Conservation (phyloP, 305 asterid genomes). For the Ajuga reptans region DNA sequence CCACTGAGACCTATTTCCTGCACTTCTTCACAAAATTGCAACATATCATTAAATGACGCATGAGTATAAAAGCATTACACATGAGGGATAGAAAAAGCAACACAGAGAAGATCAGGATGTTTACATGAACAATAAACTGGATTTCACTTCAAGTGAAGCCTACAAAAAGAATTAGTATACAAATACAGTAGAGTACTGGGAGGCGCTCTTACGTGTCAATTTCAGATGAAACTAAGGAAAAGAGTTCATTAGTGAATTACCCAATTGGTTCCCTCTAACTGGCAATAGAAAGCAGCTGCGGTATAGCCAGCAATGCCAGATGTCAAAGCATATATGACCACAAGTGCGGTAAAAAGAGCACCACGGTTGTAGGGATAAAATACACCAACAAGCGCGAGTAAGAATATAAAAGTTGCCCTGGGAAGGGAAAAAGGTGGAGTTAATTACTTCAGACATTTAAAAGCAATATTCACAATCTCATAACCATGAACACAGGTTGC, state of each 20-base stretch:
- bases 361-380: slow-evolving; percentile 82
- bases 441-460: background rate
- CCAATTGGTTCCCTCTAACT: slow-evolving; percentile 69
- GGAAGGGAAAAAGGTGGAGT: background rate
- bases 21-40: background rate
- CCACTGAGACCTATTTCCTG: background rate
- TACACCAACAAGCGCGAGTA: slow-evolving; percentile 66
- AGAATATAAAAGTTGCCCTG: slow-evolving; percentile 53
- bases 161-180: background rate
- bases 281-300: slow-evolving; percentile 63
- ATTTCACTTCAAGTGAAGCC: background rate
- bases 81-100: background rate
- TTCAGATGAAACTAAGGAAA: slow-evolving; percentile 7
- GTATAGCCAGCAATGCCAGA: slow-evolving; percentile 67
- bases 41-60: too few species aligned
- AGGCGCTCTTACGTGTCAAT: background rate
- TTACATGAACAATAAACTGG: background rate
- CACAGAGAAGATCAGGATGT: background rate
- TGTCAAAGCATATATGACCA: slow-evolving; percentile 66
- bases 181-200: background rate
- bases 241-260: slow-evolving; percentile 26
- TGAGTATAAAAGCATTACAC: background rate
- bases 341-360: slow-evolving; percentile 60
- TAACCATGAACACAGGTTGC: background rate
- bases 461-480: background rate